phyloP scores from a whole-genome alignment of 2,329 filamentous ascomycete species.

The Arachnomyces sp. region DNA sequence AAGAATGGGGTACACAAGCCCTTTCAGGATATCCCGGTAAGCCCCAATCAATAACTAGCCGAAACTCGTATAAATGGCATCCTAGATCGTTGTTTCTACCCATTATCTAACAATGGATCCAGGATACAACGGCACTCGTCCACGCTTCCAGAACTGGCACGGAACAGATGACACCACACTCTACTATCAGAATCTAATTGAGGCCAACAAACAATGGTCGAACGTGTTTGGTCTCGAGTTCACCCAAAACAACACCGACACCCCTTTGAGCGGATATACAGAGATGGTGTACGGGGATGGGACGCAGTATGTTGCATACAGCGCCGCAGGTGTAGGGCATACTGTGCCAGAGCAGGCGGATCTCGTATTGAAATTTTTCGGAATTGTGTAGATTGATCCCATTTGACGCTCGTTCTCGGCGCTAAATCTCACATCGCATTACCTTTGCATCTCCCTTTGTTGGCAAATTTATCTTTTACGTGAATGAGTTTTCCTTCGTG shows the following conservation, averaged over 20 bases:
- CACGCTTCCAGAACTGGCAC: conserved; percentile 30
- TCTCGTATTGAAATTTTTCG: not conserved
- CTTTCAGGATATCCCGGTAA: conserved; percentile 23
- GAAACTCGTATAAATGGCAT: no score
- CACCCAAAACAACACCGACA: not conserved
- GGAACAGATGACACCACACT: conserved; percentile 27
- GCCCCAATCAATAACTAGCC: not conserved
- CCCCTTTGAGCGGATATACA: not conserved
- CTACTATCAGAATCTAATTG: conserved; percentile 16
- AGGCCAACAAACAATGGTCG: conserved; percentile 21
- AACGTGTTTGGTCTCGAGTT: conserved; percentile 3
- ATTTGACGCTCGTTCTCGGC: no score
- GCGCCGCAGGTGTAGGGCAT: not conserved
- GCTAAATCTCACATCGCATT: no score
- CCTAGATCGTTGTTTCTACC: no score
- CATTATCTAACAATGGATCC: no score
- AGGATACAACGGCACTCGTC: conserved; percentile 26
- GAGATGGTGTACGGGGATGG: conserved; percentile 1
- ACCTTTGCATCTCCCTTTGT: no score
- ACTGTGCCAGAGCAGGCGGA: not conserved
- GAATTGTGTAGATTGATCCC: not conserved
- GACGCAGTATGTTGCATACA: conserved; percentile 1
- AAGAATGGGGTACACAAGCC: conserved; percentile 28
- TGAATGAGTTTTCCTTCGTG: no score
- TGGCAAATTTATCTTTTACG: no score